Evolutionary conservation across 257 asterid species (phyloP).

Genomic region (Orobanche coerulescens): DNA sequence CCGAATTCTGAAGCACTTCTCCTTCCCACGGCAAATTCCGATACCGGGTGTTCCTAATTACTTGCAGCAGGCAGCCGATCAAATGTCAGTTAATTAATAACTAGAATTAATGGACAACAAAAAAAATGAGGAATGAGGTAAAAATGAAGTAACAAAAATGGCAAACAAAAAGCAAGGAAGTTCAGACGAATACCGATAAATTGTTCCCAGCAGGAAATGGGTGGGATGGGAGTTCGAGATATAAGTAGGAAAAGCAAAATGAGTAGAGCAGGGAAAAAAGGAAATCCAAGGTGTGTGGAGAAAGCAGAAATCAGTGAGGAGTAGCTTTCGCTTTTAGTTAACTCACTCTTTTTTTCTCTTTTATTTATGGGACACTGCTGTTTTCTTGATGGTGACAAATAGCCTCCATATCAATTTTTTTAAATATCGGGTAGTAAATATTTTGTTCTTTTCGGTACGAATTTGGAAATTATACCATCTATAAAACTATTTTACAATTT

Average conservation of each 20-base stretch:
- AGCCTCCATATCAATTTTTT: too few species aligned
- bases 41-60: slow-evolving; percentile 2
- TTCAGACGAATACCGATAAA: neutral
- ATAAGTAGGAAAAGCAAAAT: neutral
- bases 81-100: slow-evolving; percentile 16
- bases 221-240: neutral
- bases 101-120: neutral
- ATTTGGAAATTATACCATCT: too few species aligned
- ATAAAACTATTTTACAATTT: too few species aligned
- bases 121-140: too few species aligned
- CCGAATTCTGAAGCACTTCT: slow-evolving; percentile 4
- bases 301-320: slow-evolving; percentile 27
- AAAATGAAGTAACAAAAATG: neutral
- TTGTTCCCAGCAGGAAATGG: too few species aligned
- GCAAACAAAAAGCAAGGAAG: neutral
- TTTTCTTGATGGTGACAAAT: slow-evolving; percentile 10
- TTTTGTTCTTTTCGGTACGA: too few species aligned
- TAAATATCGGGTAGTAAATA: too few species aligned
- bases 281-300: slow-evolving; percentile 27
- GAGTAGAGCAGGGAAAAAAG: slow-evolving; percentile 15
- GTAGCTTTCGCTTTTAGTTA: slow-evolving; percentile 31
- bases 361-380: neutral
- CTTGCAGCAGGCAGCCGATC: slow-evolving; percentile 12
- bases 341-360: slow-evolving; percentile 8
- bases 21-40: neutral